Evolutionary conservation across 2,329 filamentous ascomycete species (phyloP), one percentile per base, ranked within the genome.

Genomic region (Botryotinia calthae): DNA sequence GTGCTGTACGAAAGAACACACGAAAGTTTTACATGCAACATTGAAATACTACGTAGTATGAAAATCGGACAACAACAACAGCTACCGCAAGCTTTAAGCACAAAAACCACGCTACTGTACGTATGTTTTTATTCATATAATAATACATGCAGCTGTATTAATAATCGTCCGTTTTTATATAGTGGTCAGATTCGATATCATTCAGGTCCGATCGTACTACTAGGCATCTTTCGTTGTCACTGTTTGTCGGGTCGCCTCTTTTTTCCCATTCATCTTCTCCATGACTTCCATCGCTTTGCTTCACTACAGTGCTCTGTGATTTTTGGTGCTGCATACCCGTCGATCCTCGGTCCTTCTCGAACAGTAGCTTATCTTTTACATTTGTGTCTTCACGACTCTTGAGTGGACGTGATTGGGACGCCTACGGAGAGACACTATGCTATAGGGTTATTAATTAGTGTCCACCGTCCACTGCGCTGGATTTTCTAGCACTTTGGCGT

Each of bases 31-130:
- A 22, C 34, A 68, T 68, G 65, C 65, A 68, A 68, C 65, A 68
- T 68, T 68, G 48, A 44, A 37, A 68, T 68, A 56, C 48, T 68
- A 68, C 65, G 65, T 68, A 44, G 65, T 68, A 68, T 68, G 65
- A 31, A 31, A 58, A 68, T 40, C 51, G 65, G 65, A 42, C 48
- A 67, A 42, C 48, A 31, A 22, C 61, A 42, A 44, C 31, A n/a
- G 44, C 44, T 66, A 56, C 48, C 25, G 46, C 46, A 54, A 54
- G 64, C 34, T n/a, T 54, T 16, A 42, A 34, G 34, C 25, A 48
- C 18, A 14, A 9, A 56, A 48, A 42, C 37, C 28, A 54, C 46
- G 28, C 64, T 67, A 25, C 44, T 31, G 44, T 40, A 40, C 46
- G 22, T 22, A 40, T 40, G 25, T 22, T 28, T 54, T n/a, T 9